A percentile compares a stretch with the other conserved stretches of the same genome.
These are phyloP conservation scores for Penicillium brasilianum DNA, from an alignment of 2,329 filamentous ascomycete species.

Conservation along the genomic window DNA sequence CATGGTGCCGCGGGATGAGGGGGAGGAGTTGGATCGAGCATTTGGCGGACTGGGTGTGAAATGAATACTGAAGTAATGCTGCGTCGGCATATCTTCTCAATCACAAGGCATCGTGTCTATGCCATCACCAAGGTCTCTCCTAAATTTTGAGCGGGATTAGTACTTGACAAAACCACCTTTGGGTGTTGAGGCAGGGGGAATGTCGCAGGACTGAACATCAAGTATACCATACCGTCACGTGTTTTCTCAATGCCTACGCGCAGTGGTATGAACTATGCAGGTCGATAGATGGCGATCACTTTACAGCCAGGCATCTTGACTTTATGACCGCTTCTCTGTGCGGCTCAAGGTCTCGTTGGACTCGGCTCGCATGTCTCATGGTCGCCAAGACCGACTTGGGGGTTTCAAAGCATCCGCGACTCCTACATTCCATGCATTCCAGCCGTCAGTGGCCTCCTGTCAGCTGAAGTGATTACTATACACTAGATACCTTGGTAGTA, in stretches of 20 bases:
- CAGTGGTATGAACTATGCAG: neutral
- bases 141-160: neutral
- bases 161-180: neutral
- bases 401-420: neutral
- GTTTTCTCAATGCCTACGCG: neutral
- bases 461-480: slow-evolving; percentile 25
- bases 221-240: neutral
- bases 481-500: neutral
- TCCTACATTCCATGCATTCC: slow-evolving; percentile 14
- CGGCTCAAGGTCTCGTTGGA: no score
- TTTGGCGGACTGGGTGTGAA: slow-evolving; percentile 57
- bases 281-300: neutral
- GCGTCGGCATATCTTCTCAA: neutral
- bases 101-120: neutral
- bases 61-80: slow-evolving; percentile 34
- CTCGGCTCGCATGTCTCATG: neutral
- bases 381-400: neutral
- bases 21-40: slow-evolving; percentile 59
- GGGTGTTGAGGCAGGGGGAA: neutral
- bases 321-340: neutral
- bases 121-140: neutral
- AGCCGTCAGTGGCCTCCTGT: neutral
- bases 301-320: neutral
- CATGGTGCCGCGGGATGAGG: slow-evolving; percentile 52
- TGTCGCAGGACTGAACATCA: neutral